Base-by-base conservation (phyloP, 306 rosid genomes). In the Lathyrus tuberosus region DNA sequence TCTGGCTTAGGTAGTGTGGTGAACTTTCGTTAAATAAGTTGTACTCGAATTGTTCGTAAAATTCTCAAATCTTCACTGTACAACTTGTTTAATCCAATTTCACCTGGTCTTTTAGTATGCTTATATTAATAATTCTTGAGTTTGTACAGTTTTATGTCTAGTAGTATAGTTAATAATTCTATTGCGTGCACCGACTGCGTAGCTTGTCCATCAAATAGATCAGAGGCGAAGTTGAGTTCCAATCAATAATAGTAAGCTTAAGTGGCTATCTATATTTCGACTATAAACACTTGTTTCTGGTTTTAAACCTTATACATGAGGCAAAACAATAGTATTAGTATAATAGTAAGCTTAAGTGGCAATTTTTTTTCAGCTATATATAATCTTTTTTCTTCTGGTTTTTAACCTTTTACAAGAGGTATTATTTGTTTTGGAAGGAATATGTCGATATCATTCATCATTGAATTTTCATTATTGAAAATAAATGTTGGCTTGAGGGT, bases 111-210 rank as follows among this genome's bases (percentile, higher is more conserved):
- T n/a, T n/a, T n/a, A n/a, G n/a, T n/a, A n/a, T n/a, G n/a, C n/a
- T n/a, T n/a, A n/a, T n/a, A n/a, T n/a, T n/a, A n/a, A n/a, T n/a
- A n/a, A n/a, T n/a, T n/a, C n/a, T n/a, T n/a, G n/a, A n/a, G n/a
- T n/a, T n/a, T n/a, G n/a, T n/a, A n/a, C n/a, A n/a, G n/a, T n/a
- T n/a, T n/a, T n/a, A n/a, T n/a, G n/a, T n/a, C n/a, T n/a, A n/a
- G n/a, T n/a, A n/a, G n/a, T n/a, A n/a, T n/a, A n/a, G n/a, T n/a
- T n/a, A n/a, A n/a, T n/a, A n/a, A n/a, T 57, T 47, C 61, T 44
- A 64, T 76, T 35, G 59, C 96, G 56, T 87, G 92, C 77, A 54
- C 92, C 2, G 85, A 66, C 7, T 79, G 81, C 59, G 54, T 65
- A 44, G 43, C 82, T 59, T 78, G 26, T 71, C 69, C 78, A 59